These are phyloP conservation scores for Ustilago bromivora DNA, from an alignment of 1,284 basidiomycete genomes.

Conservation along the genomic window DNA sequence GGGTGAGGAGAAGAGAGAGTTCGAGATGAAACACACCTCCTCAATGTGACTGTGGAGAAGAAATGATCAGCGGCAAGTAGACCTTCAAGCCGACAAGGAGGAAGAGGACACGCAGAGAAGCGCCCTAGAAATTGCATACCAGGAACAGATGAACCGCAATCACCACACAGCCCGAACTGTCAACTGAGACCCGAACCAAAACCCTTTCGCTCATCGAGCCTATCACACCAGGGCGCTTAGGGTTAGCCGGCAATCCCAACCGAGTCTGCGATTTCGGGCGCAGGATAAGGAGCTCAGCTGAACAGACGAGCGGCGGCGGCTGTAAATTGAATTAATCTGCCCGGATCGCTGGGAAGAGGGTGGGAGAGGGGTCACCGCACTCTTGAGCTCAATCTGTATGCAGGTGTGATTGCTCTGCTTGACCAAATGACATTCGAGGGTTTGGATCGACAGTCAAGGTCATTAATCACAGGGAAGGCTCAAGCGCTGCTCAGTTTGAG, in stretches of 20 bases:
- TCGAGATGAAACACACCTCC: background rate
- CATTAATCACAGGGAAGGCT: background rate
- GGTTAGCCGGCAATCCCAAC: background rate
- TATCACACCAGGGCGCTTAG: background rate
- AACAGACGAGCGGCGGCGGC: background rate
- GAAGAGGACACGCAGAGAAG: constrained; percentile 13
- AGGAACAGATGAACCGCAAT: constrained; percentile 14
- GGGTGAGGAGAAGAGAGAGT: background rate
- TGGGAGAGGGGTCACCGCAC: background rate
- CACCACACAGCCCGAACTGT: constrained; percentile 1
- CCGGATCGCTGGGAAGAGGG: constrained; percentile 13
- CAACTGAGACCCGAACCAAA: constrained; percentile 7
- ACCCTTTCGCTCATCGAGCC: background rate
- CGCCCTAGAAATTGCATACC: constrained; percentile 29
- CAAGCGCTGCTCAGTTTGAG: constrained; percentile 2
- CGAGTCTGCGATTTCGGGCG: background rate
- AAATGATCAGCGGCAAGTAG: background rate
- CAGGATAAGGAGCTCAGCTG: background rate
- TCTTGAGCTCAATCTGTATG: background rate
- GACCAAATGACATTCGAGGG: background rate
- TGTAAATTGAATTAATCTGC: background rate
- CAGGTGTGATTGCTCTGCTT: background rate
- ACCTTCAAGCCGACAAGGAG: background rate
- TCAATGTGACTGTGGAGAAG: no score
- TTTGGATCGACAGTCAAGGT: constrained; percentile 2